Evolutionary conservation across 2,329 filamentous ascomycete species (phyloP).

Genomic region (Blastomyces silverae): DNA sequence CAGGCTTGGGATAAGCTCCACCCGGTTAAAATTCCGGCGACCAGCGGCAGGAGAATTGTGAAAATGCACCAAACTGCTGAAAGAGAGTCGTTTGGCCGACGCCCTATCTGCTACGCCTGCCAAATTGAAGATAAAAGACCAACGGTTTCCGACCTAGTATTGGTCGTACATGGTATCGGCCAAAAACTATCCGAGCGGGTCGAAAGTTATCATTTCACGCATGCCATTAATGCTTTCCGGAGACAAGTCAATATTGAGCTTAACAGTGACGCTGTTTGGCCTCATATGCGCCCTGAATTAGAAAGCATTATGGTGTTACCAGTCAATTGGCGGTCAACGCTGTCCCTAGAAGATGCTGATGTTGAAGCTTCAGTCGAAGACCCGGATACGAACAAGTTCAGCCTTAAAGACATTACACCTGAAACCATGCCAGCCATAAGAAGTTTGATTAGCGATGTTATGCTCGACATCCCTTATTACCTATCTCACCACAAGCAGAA

Average conservation of each 20-base stretch:
- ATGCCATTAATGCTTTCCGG: slow-evolving; percentile 86
- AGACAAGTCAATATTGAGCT: slow-evolving; percentile 81
- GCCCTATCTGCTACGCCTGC: slow-evolving; percentile 50
- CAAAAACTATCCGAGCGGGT: slow-evolving; percentile 93
- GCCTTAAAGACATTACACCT: slow-evolving; percentile 84
- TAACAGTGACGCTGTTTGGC: slow-evolving; percentile 64
- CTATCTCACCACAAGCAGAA: slow-evolving; percentile 92
- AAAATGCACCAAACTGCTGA: slow-evolving; percentile 35
- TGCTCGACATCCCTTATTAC: slow-evolving; percentile 98
- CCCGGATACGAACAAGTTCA: slow-evolving; percentile 55
- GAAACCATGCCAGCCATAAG: slow-evolving; percentile 86
- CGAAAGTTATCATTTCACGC: slow-evolving; percentile 95
- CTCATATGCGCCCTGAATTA: slow-evolving; percentile 66
- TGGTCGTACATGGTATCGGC: slow-evolving; percentile 92
- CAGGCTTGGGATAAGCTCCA: slow-evolving; percentile 68
- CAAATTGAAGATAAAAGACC: slow-evolving; percentile 56
- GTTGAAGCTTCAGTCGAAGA: slow-evolving; percentile 51
- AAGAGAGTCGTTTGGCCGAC: slow-evolving; percentile 22
- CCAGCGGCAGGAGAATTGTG: slow-evolving; percentile 40
- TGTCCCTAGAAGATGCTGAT: slow-evolving; percentile 78
- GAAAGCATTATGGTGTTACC: slow-evolving; percentile 91
- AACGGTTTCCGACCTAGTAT: slow-evolving; percentile 75
- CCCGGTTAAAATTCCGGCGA: slow-evolving; percentile 42
- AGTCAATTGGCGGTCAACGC: slow-evolving; percentile 83
- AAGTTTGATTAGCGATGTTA: slow-evolving; percentile 90